Percentiles rank a stretch among this genome's conserved stretches.
These are phyloP conservation scores for Saccharomyces hybrid DNA, from an alignment of 1,139 yeast species.

Conservation along the genomic window DNA sequence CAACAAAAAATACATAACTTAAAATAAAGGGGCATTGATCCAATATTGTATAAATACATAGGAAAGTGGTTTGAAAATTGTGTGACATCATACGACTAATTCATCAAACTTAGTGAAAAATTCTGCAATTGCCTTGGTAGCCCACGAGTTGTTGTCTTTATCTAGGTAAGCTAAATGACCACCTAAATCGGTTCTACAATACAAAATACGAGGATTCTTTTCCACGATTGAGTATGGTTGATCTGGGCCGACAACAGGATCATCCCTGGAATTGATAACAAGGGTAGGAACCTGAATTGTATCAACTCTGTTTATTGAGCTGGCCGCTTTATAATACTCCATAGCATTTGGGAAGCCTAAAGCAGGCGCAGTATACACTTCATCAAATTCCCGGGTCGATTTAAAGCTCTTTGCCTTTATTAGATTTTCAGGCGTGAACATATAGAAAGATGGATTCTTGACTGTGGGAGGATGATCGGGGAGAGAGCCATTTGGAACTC, in stretches of 20 bases:
- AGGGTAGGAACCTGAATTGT: constrained; percentile 60
- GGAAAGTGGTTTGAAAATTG: neutral
- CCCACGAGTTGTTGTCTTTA: constrained; percentile 63
- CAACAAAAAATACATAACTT: neutral
- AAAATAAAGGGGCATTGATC: neutral
- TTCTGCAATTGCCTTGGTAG: constrained; percentile 53
- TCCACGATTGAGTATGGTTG: constrained; percentile 57
- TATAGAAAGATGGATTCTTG: constrained; percentile 24
- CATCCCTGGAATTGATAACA: constrained; percentile 67
- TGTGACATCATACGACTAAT: constrained; percentile 23
- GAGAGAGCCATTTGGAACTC: constrained; percentile 24
- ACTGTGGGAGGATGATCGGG: constrained; percentile 33
- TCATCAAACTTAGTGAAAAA: constrained; percentile 50
- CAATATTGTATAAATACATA: neutral
- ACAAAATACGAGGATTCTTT: constrained; percentile 60
- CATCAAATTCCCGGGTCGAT: constrained; percentile 57
- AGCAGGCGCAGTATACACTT: constrained; percentile 59
- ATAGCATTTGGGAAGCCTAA: constrained; percentile 64
- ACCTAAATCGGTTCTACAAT: constrained; percentile 68
- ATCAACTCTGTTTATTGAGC: constrained; percentile 52
- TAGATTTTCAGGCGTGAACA: constrained; percentile 34
- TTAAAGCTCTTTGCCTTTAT: constrained; percentile 31
- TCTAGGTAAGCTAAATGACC: constrained; percentile 76
- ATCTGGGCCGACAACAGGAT: constrained; percentile 67
- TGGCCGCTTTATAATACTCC: constrained; percentile 67